These are phyloP conservation scores for Testicularia cyperi DNA, from an alignment of 1,284 basidiomycete species.

Conservation along the genomic window DNA sequence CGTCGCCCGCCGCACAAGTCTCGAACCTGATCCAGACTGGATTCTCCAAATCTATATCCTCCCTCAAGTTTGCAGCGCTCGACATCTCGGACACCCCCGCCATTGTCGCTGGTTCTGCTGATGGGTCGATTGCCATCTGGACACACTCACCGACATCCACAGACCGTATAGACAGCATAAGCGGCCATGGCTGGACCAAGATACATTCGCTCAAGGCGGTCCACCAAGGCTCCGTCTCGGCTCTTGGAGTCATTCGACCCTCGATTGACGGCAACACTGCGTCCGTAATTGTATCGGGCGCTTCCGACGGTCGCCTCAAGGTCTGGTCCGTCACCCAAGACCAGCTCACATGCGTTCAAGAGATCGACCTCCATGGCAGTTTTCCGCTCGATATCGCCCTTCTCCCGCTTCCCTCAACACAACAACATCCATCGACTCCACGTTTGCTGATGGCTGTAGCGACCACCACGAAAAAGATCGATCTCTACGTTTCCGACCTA, in stretches of 20 bases:
- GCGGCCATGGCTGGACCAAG: constrained; percentile 5
- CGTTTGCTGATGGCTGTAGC: constrained; percentile 44
- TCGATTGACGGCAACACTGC: not conserved
- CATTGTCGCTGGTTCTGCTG: constrained; percentile 38
- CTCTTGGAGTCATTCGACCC: constrained; percentile 42
- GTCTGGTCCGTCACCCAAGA: constrained; percentile 30
- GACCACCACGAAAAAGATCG: constrained; percentile 47
- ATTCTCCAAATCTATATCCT: constrained; percentile 35
- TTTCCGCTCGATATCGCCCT: constrained; percentile 54
- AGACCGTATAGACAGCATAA: too few relatives aligned
- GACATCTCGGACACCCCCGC: constrained; percentile 1
- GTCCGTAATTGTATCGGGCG: constrained; percentile 40
- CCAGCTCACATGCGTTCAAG: constrained; percentile 19
- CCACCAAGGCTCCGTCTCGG: constrained; percentile 35
- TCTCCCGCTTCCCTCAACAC: constrained; percentile 18
- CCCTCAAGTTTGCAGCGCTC: constrained; percentile 34
- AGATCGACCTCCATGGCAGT: constrained; percentile 34
- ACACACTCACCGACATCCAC: too few relatives aligned
- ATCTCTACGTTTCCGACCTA: constrained; percentile 28
- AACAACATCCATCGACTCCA: too few relatives aligned
- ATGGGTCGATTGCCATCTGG: constrained; percentile 37
- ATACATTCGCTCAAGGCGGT: constrained; percentile 13
- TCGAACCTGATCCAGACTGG: constrained; percentile 29
- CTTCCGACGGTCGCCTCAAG: constrained; percentile 43
- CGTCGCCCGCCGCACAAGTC: constrained; percentile 12